These are phyloP conservation scores for Fusarium denticulatum DNA, from an alignment of 2,329 filamentous ascomycete species.

Conservation along the genomic window DNA sequence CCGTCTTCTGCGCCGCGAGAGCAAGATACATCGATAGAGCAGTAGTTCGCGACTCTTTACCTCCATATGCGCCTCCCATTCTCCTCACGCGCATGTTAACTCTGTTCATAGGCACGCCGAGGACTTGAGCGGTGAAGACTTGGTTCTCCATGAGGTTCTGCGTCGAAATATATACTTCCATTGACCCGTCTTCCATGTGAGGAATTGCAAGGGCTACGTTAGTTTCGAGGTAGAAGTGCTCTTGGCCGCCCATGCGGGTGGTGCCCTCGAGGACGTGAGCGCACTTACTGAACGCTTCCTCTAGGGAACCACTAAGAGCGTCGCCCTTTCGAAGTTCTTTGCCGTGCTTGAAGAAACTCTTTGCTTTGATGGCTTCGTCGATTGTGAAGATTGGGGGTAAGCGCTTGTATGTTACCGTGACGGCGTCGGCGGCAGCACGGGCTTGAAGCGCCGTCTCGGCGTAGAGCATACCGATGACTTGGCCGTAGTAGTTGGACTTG, in stretches of 20 bases:
- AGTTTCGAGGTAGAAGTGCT: background rate
- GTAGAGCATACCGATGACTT: background rate
- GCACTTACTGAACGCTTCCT: background rate
- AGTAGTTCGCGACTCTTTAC: background rate
- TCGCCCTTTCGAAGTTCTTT: background rate
- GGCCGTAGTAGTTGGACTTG: background rate
- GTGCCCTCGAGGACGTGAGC: background rate
- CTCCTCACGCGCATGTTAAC: background rate
- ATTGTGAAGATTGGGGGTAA: background rate
- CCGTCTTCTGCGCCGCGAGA: background rate
- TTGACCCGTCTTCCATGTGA: background rate
- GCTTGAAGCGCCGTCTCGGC: constrained; percentile 4
- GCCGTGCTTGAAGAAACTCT: background rate
- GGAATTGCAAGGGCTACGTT: background rate
- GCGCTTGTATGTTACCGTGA: background rate
- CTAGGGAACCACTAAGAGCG: background rate
- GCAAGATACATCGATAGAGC: background rate
- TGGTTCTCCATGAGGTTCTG: constrained; percentile 9
- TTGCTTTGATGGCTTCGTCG: background rate
- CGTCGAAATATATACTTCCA: background rate
- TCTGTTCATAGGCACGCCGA: background rate
- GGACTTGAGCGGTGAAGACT: background rate
- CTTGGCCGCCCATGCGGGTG: background rate
- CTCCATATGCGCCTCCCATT: background rate
- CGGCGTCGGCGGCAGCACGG: background rate